Evolutionary conservation across 2,329 filamentous ascomycete genomes (phyloP).

Genomic region (Ophiostoma ips): DNA sequence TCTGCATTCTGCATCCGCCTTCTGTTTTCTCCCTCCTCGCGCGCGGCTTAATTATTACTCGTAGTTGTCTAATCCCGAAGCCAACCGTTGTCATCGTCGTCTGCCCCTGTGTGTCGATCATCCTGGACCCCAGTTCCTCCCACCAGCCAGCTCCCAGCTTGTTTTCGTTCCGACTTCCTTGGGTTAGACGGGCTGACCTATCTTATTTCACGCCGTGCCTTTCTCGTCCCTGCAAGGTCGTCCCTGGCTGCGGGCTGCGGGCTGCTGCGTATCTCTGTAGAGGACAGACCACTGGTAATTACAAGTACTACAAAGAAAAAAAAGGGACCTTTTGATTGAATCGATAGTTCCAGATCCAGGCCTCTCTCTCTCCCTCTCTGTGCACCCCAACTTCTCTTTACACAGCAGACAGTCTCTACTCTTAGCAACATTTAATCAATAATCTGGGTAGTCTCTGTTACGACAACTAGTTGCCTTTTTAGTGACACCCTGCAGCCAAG

Average conservation of each 20-base stretch:
- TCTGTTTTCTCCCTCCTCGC: background rate
- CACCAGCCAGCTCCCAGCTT: background rate
- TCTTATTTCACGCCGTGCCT: background rate
- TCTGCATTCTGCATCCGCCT: too few relatives aligned
- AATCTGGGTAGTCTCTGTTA: too few relatives aligned
- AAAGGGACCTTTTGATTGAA: background rate
- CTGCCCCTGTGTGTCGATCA: background rate
- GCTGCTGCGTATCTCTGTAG: background rate
- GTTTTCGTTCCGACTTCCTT: background rate
- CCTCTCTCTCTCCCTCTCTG: too few relatives aligned
- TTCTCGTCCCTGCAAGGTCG: background rate
- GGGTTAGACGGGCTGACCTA: background rate
- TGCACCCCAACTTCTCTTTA: background rate
- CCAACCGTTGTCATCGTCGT: background rate
- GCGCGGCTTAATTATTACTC: too few relatives aligned
- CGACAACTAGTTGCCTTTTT: too few relatives aligned
- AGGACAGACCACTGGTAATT: background rate
- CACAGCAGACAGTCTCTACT: too few relatives aligned
- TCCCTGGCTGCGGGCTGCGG: background rate
- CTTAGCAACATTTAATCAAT: too few relatives aligned
- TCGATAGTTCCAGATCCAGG: background rate
- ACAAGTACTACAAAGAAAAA: too few relatives aligned
- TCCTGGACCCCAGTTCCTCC: background rate
- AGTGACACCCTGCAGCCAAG: too few relatives aligned
- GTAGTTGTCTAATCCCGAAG: too few relatives aligned